Evolutionary conservation across 2,329 filamentous ascomycete genomes (phyloP), one percentile per base, ranked within the genome.

Genomic region (Colletotrichum tabaci): DNA sequence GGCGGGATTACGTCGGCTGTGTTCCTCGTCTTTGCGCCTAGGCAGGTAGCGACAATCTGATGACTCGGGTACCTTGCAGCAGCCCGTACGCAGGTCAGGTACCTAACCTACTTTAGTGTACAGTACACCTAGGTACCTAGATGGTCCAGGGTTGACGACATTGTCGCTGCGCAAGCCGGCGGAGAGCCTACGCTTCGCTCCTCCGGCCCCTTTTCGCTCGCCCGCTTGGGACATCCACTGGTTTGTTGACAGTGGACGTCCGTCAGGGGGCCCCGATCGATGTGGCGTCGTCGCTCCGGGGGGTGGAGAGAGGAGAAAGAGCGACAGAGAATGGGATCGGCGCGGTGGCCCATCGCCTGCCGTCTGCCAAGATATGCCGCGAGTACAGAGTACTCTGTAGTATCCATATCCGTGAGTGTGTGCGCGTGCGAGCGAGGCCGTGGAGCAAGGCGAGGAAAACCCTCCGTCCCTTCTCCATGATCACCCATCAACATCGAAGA

Each of bases 41-140:
- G 30, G 30, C 26, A 26, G 26, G 26, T 4, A 26, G 26, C 30
- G 30, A 30, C 30, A 35, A 38, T 58, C 44, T 40, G 67, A 52
- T 52, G 50, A 55, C 49, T 64, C 65, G 58, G 65, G 68, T 63
- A 60, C 68, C 68, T 68, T 68, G 58, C 65, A 46, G n/a, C 30
- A 26, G 26, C 26, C 26, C 26, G 23, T 8, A 30, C 1, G 30
- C 7, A 30, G 30, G 30, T 30, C 30, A 30, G 30, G 6, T 30
- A 30, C 30, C 30, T 30, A 30, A 3, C 26, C 5, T 30, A 8
- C 30, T 9, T 30, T 30, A 9, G 30, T 30, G 30, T 30, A 8
- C 30, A 30, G 30, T 9, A 30, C 30, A 7, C 8, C 30, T 30
- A 30, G 30, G 30, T 30, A 30, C 30, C 30, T 30, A 30, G 30